These are phyloP conservation scores for Hygrophoropsis aurantiaca DNA, from an alignment of 768 basidiomycete genomes.

Conservation along the genomic window DNA sequence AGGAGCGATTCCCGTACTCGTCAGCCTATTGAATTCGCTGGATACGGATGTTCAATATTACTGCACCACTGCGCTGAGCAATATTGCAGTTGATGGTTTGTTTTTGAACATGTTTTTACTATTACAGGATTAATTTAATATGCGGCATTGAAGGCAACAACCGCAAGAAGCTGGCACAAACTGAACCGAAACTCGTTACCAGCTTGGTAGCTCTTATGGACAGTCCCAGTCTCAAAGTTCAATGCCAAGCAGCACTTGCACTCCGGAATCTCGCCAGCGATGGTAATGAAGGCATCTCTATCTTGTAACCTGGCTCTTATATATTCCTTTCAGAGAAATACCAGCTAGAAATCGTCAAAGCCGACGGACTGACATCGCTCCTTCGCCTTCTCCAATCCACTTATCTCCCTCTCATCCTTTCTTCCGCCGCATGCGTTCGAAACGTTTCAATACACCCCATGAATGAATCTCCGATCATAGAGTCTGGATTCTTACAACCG, in stretches of 20 bases:
- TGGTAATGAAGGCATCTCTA: conserved; percentile 45
- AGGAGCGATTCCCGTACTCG: conserved; percentile 96
- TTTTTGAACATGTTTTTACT: background rate
- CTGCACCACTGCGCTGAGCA: conserved; percentile 96
- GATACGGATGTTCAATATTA: conserved; percentile 99
- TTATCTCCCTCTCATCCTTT: conserved; percentile 96
- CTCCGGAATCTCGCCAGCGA: conserved; percentile 96
- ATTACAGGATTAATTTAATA: background rate
- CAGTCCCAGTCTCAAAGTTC: conserved; percentile 94
- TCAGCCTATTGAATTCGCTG: conserved; percentile 88
- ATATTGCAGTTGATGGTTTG: conserved; percentile 95
- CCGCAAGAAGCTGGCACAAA: conserved; percentile 90
- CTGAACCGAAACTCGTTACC: conserved; percentile 91
- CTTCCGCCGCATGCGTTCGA: conserved; percentile 96
- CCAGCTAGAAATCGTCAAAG: conserved; percentile 96
- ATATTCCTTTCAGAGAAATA: conserved; percentile 75
- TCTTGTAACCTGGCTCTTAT: conserved; percentile 13
- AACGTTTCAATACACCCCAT: conserved; percentile 98
- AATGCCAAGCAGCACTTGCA: conserved; percentile 96
- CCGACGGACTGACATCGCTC: conserved; percentile 87
- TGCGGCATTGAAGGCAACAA: conserved; percentile 56
- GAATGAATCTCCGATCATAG: conserved; percentile 99
- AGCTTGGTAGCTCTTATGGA: conserved; percentile 97
- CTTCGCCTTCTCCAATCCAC: conserved; percentile 94
- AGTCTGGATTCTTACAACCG: conserved; percentile 94